A percentile compares a stretch with the other conserved stretches of the same genome.
Conservation (phyloP, 768 basidiomycete species). For the Lentinula raphanica region DNA sequence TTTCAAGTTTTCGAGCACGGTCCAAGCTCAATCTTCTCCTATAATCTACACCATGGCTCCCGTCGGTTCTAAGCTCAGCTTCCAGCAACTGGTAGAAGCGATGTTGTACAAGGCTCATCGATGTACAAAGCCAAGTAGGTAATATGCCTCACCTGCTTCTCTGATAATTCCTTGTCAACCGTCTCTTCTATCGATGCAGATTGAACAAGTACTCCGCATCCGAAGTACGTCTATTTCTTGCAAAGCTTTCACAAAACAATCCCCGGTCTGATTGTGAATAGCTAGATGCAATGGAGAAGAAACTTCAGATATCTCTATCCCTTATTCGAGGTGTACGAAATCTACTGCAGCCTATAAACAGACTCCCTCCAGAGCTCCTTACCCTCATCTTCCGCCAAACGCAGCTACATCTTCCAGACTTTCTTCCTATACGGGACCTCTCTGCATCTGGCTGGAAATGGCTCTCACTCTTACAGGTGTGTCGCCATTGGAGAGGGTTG, state of each 20-base stretch:
- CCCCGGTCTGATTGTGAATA: background rate
- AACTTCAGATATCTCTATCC: conserved; percentile 7
- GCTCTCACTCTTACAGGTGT: conserved; percentile 10
- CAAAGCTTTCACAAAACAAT: background rate
- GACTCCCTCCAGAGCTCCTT: conserved; percentile 8
- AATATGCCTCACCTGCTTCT: background rate
- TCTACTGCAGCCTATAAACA: conserved; percentile 4
- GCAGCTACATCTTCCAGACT: conserved; percentile 8
- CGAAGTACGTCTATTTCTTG: background rate
- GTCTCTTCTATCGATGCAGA: background rate
- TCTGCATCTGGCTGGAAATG: background rate
- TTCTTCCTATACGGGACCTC: conserved; percentile 1
- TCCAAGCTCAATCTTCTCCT: background rate
- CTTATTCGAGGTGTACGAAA: conserved; percentile 9
- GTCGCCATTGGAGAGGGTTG: conserved; percentile 10
- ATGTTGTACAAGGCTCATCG: conserved; percentile 5
- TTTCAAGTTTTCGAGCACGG: background rate
- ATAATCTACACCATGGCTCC: background rate
- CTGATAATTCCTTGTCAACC: background rate
- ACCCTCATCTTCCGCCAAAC: conserved; percentile 7
- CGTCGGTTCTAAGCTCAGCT: conserved; percentile 4
- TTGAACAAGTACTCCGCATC: background rate
- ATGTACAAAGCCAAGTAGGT: conserved; percentile 3
- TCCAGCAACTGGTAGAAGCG: conserved; percentile 4
- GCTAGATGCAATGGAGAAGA: conserved; percentile 8